A percentile compares a stretch with the other conserved stretches of the same genome.
Evolutionary conservation across 495 filamentous ascomycete genomes (phyloP).

Genomic region (Cladorrhinum samala): DNA sequence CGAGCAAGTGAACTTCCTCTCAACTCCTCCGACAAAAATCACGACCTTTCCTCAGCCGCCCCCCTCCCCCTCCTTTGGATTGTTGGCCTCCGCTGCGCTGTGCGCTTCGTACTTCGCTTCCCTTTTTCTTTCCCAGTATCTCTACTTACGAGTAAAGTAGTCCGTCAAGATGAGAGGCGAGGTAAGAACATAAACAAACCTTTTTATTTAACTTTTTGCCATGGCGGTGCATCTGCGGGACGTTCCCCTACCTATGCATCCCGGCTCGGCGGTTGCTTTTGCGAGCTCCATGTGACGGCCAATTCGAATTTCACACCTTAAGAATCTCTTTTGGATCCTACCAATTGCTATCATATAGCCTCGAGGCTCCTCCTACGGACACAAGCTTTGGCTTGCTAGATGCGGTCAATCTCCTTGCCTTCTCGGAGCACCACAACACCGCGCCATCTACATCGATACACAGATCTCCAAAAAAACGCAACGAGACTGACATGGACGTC

Average conservation of each 20-base stretch:
- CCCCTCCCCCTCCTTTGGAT: constrained; percentile 7
- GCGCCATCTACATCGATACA: background rate
- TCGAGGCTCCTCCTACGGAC: no score
- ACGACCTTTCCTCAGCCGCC: constrained; percentile 2
- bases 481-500: no score
- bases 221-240: background rate
- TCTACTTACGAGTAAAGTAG: constrained; percentile 7
- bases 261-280: constrained; percentile 6
- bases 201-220: background rate
- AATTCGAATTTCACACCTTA: no score
- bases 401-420: no score
- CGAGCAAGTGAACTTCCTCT: background rate
- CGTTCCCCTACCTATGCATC: background rate
- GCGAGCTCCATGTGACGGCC: background rate
- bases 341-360: no score
- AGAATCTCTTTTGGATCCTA: no score
- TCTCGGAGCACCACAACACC: no score
- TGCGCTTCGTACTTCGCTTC: constrained; percentile 14
- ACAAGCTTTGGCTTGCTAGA: no score
- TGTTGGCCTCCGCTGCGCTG: constrained; percentile 17
- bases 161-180: constrained; percentile 49
- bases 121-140: constrained; percentile 8
- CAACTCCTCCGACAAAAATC: constrained; percentile 2
- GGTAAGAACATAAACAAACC: constrained; percentile 31
- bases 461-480: background rate